Evolutionary conservation across 768 basidiomycete species (phyloP).

Genomic region (Mycena epipterygia): DNA sequence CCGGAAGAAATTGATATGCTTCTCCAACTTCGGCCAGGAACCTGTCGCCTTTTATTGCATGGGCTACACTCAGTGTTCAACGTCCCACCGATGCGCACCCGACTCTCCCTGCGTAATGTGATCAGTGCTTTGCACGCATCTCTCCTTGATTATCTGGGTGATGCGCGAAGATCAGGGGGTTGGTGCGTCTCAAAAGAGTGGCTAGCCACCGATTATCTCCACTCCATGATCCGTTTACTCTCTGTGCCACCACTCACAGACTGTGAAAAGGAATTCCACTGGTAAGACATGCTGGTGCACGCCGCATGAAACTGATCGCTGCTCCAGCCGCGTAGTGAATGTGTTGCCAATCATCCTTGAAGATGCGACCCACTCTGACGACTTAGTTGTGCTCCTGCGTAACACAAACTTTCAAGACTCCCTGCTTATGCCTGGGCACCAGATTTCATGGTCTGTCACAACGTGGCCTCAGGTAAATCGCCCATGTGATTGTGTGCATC

Average conservation of each 20-base stretch:
- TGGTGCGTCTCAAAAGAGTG: background rate
- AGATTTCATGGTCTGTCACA: background rate
- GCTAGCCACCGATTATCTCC: background rate
- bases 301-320: background rate
- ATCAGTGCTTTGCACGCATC: background rate
- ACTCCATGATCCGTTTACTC: slow-evolving; percentile 1
- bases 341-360: background rate
- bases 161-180: slow-evolving; percentile 1
- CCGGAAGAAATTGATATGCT: slow-evolving; percentile 17
- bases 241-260: background rate
- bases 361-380: background rate
- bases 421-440: background rate
- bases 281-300: background rate
- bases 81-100: background rate
- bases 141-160: slow-evolving; percentile 2
- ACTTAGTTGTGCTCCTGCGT: background rate
- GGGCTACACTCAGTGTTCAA: slow-evolving; percentile 2
- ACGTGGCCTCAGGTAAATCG: background rate
- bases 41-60: background rate
- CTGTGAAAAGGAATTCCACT: background rate
- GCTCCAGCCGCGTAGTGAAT: background rate
- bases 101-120: background rate
- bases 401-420: background rate
- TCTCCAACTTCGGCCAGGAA: background rate
- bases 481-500: background rate